Evolutionary conservation across 1,139 yeast species (phyloP).

Genomic region (Sugiyamaella japonica): DNA sequence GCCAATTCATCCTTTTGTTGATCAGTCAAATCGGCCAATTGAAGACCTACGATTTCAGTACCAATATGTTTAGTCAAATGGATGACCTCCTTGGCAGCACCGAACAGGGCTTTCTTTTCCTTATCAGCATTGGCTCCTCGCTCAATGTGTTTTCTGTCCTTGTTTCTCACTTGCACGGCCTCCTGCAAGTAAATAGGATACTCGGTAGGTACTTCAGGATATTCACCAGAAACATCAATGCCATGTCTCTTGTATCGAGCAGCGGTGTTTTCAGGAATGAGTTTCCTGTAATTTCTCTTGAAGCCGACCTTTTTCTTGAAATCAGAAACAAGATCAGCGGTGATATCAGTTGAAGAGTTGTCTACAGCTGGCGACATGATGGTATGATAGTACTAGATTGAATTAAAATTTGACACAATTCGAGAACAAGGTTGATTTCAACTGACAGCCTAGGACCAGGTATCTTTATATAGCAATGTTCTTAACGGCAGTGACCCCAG

Average conservation of each 20-base stretch:
- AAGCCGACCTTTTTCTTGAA: conserved; percentile 12
- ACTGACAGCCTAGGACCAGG: not conserved
- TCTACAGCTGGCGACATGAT: conserved; percentile 13
- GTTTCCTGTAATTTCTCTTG: conserved; percentile 24
- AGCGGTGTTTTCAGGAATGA: conserved; percentile 44
- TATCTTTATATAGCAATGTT: not conserved
- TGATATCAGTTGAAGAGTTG: not conserved
- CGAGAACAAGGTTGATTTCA: not conserved
- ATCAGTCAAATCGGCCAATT: conserved; percentile 53
- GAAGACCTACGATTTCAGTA: conserved; percentile 59
- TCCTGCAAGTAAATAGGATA: conserved; percentile 57
- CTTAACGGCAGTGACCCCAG: not conserved
- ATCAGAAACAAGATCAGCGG: not conserved
- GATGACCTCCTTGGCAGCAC: conserved; percentile 43
- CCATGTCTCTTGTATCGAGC: conserved; percentile 43
- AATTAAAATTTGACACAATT: no score
- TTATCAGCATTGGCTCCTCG: conserved; percentile 56
- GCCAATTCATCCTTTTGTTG: conserved; percentile 66
- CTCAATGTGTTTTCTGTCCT: conserved; percentile 46
- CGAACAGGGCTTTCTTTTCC: conserved; percentile 51
- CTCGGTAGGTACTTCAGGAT: conserved; percentile 45
- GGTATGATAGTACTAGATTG: not conserved
- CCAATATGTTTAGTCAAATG: conserved; percentile 64
- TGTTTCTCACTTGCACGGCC: conserved; percentile 48
- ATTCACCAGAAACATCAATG: conserved; percentile 48